Evolutionary conservation across 345 rosid species (phyloP), one percentile per base, ranked within the genome.

Genomic region (Excoecaria agallocha): DNA sequence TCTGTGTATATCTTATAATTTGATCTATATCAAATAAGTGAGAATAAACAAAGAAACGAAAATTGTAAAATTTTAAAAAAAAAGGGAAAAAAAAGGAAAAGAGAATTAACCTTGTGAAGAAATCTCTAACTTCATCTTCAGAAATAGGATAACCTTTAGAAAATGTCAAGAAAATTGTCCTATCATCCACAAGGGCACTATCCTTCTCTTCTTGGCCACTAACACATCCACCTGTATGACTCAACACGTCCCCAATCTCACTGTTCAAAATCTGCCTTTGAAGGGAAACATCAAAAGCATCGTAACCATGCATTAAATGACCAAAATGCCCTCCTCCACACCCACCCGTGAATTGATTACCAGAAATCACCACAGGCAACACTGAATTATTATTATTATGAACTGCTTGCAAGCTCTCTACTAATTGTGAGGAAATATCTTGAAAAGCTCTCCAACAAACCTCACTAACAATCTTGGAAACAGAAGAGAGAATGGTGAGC

Each of bases 91-190:
- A 38, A 43, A 20, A 39, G 6, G 17, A 10, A 41, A 1, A 49
- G 17, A 11, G 3, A 41, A 6, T 24, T 37, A 38, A 88, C 97
- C 90, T 74, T 2, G 84, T 76, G 83, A 92, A 85, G 82, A 80
- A 86, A 19, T 74, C 85, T 46, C 73, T 82, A 45, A 92, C 78
- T 83, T 90, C 97, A 20, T 75, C 68, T 57, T 87, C 86, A 0
- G 86, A 73, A 65, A 89, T 79, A 1, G 91, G 91, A 74, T 90
- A 90, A 6, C 97, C 97, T 78, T 78, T 89, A 0, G 97, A 92
- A 74, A 92, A 92, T 0, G 96, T 89, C 81, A 90, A 79, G 88
- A 92, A 90, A 71, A 92, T 75, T 12, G 93, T 86, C 84, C 92
- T 81, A 7, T 78, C 83, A 37, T 86, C 88, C 0, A 77, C 59